phyloP scores from a whole-genome alignment of 108 stramenopile genomes.

The Nitzschia inconspicua region DNA sequence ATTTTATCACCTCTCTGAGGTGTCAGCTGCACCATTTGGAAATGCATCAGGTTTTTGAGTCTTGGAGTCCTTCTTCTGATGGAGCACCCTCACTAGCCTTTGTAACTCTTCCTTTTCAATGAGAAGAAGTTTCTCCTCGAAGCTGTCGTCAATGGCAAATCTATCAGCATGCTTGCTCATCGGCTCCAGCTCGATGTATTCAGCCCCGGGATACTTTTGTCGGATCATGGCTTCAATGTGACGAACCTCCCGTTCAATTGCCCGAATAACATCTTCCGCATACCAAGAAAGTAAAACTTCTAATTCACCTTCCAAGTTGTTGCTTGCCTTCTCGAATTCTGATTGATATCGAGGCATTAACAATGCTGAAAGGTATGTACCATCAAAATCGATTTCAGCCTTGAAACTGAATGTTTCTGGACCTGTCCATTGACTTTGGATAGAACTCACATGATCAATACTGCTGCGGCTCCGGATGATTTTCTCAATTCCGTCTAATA shows the following conservation, averaged over 20 bases:
- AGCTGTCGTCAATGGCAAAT: conserved; percentile 83
- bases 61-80: conserved; percentile 31
- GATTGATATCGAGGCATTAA: conserved; percentile 83
- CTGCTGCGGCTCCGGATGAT: conserved; percentile 72
- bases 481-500: conserved; percentile 75
- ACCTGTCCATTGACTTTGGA: conserved; percentile 96
- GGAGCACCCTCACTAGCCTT: conserved; percentile 55
- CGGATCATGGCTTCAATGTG: conserved; percentile 93
- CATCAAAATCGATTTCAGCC: conserved; percentile 98
- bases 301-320: conserved; percentile 76
- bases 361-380: conserved; percentile 94
- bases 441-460: conserved; percentile 86
- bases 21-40: neutral
- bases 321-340: conserved; percentile 43
- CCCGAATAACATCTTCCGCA: conserved; percentile 97
- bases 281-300: conserved; percentile 89
- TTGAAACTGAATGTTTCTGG: conserved; percentile 97
- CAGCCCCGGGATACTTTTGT: conserved; percentile 87
- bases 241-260: conserved; percentile 92
- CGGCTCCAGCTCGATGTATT: conserved; percentile 97
- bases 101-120: conserved; percentile 69
- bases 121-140: conserved; percentile 61
- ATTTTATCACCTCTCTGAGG: too few relatives aligned
- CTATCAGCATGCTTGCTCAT: conserved; percentile 82
- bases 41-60: too few relatives aligned